Percentiles rank a stretch among this genome's conserved stretches.
Evolutionary conservation across 345 rosid species (phyloP).

Genomic region (Corchorus olitorius): DNA sequence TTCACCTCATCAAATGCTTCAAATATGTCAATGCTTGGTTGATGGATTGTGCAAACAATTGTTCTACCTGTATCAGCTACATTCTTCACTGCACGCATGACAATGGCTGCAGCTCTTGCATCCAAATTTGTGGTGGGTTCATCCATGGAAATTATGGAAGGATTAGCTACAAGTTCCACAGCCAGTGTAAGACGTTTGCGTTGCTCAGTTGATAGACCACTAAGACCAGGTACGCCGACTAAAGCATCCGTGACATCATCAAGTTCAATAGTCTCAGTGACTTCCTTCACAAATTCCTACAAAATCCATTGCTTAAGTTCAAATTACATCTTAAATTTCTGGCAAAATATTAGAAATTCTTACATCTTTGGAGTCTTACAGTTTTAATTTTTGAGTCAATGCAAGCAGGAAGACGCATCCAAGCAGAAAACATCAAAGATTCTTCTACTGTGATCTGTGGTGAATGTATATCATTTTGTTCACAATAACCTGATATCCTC

Average conservation of each 20-base stretch:
- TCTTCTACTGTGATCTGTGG: slow-evolving; percentile 76
- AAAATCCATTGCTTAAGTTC: not conserved
- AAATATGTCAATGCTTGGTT: slow-evolving; percentile 51
- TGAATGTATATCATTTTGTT: slow-evolving; percentile 83
- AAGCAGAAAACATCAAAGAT: slow-evolving; percentile 34
- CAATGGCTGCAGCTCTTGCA: slow-evolving; percentile 59
- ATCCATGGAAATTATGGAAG: slow-evolving; percentile 55
- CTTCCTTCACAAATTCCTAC: slow-evolving; percentile 48
- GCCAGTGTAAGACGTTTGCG: slow-evolving; percentile 54
- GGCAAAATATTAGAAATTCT: not conserved
- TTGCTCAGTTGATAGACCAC: slow-evolving; percentile 53
- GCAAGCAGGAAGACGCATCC: slow-evolving; percentile 68
- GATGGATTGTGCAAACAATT: slow-evolving; percentile 58
- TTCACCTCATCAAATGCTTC: slow-evolving; percentile 53
- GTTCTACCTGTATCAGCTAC: slow-evolving; percentile 53
- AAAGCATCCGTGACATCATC: slow-evolving; percentile 39
- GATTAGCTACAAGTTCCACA: slow-evolving; percentile 57
- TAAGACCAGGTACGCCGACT: slow-evolving; percentile 43
- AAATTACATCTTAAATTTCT: not conserved
- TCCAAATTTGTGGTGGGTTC: slow-evolving; percentile 58
- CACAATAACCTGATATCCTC: slow-evolving; percentile 85
- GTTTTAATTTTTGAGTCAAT: slow-evolving; percentile 54
- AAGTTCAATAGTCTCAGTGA: slow-evolving; percentile 47
- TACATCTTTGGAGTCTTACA: not conserved
- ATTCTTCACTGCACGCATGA: slow-evolving; percentile 54